Base-by-base conservation (phyloP, 805 yeast genomes). In the Barnettozyma californica region DNA sequence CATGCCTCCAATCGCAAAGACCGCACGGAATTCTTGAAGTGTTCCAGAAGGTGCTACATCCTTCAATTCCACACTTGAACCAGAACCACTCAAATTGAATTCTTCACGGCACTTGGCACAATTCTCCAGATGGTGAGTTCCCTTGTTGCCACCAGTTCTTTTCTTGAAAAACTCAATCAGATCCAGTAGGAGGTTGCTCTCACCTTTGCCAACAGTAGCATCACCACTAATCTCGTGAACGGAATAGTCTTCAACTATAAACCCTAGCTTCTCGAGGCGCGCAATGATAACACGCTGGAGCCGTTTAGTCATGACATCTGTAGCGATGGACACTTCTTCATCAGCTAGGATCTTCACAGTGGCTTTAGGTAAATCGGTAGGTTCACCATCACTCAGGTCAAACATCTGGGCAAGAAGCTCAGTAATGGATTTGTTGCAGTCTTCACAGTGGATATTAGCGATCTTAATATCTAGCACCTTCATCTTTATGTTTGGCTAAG, bases 1-100 rank as follows among this genome's bases (percentile, higher is more conserved):
- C 89, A 84, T 83, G 2, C 87, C 89, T 10, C 74, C 74, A 44
- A 84, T 68, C 8, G 81, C 67, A 47, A 78, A 74, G 1, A 77
- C 74, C 0, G 84, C 87, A 43, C 78, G 61, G 51, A 64, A 75
- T 40, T 67, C 68, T 25, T 41, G 25, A 3, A 13, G 11, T 29
- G 33, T 14, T 29, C 7, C 25, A 23, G 25, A 5, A 23, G 33
- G 16, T 3, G 6, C n/a, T 8, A 13, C 8, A n/a, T 29, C 16
- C 16, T 29, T 29, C 33, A 29, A 13, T 3, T 29, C 33, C 16
- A 29, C 33, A 29, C 33, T 29, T 14, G 33, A 11, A 16, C 61
- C 63, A 37, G 44, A 41, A 10, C 35, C 55, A 13, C 49, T 63
- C 1, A 58, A 50, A 33, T 51, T 49, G 18, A 43, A 47, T 41